Percentiles rank a stretch among this genome's conserved stretches.
Conservation (phyloP, 2,329 filamentous ascomycete genomes). For the Fusarium brachygibbosum region DNA sequence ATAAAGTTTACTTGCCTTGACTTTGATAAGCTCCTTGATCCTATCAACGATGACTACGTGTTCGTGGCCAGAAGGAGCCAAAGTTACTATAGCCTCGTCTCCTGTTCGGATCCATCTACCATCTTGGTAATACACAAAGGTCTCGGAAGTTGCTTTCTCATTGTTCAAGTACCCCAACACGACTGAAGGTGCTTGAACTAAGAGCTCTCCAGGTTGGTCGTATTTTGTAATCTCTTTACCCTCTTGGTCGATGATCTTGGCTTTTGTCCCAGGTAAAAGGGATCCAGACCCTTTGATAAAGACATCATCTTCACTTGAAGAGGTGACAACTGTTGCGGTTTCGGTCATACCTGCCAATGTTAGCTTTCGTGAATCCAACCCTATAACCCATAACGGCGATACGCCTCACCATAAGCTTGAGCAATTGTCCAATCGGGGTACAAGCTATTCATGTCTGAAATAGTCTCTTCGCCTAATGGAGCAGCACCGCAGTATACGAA, state of each 20-base stretch:
- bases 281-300: constrained; percentile 77
- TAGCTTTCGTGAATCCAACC: neutral
- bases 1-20: constrained; percentile 67
- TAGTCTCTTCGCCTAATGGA: constrained; percentile 77
- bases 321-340: constrained; percentile 22
- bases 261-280: constrained; percentile 72
- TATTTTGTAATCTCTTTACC: constrained; percentile 76
- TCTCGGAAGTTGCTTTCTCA: constrained; percentile 83
- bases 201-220: constrained; percentile 82
- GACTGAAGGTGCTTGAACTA: constrained; percentile 82
- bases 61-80: constrained; percentile 75
- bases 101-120: constrained; percentile 85
- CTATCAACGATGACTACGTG: constrained; percentile 89
- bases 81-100: constrained; percentile 81
- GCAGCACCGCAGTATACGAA: constrained; percentile 64
- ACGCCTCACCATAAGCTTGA: constrained; percentile 77
- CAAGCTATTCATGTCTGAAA: constrained; percentile 69
- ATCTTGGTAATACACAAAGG: constrained; percentile 76
- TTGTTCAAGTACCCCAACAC: constrained; percentile 90
- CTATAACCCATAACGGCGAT: too few relatives aligned
- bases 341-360: constrained; percentile 59
- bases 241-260: constrained; percentile 74
- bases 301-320: constrained; percentile 68
- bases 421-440: constrained; percentile 76
- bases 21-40: constrained; percentile 78